Conservation (phyloP, 148 eudicot genomes). For the Fagopyrum homotropicum region DNA sequence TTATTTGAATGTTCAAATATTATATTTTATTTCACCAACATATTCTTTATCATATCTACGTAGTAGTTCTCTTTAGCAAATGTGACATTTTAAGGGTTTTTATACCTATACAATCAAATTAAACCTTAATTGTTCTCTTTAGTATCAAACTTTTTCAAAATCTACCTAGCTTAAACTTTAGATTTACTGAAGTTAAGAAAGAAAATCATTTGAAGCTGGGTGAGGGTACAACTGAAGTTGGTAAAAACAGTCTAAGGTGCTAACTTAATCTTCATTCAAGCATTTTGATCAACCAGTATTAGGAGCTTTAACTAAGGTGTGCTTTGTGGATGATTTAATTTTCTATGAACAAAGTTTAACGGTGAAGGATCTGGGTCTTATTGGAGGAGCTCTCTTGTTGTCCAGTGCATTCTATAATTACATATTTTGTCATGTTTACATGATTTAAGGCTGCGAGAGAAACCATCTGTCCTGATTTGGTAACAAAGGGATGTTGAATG, state of each 20-base stretch:
- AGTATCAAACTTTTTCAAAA: neutral
- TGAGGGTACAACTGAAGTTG: neutral
- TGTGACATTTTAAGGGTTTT: neutral
- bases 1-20: neutral
- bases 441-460: neutral
- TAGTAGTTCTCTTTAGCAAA: neutral
- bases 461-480: neutral
- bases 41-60: no score
- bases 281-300: neutral
- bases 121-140: neutral
- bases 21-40: neutral
- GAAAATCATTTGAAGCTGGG: neutral
- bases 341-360: neutral
- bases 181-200: neutral
- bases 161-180: neutral
- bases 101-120: neutral
- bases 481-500: neutral
- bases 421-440: neutral
- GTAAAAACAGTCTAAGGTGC: neutral
- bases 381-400: neutral
- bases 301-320: neutral
- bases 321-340: neutral
- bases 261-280: neutral
- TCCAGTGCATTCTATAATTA: neutral
- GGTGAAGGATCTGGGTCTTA: neutral